Conservation (phyloP, 2,329 filamentous ascomycete species). For the Pseudophaeomoniella oleicola region DNA sequence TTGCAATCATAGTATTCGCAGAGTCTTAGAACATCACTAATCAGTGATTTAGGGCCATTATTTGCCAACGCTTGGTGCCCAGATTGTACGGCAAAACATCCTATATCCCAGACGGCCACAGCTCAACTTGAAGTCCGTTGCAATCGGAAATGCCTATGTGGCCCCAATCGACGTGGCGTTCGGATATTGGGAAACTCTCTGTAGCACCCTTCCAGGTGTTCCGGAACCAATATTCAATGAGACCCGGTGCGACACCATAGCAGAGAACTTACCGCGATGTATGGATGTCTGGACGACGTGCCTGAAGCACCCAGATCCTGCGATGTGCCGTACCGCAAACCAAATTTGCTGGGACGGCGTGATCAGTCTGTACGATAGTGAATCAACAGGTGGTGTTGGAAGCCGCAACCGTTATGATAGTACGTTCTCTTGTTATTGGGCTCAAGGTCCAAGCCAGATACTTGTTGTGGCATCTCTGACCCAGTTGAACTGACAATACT, state of each 20-base stretch:
- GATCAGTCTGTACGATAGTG: constrained; percentile 22
- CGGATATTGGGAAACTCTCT: constrained; percentile 33
- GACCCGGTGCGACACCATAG: constrained; percentile 32
- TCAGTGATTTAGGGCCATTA: constrained; percentile 38
- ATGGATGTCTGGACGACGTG: constrained; percentile 26
- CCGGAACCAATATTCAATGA: constrained; percentile 27
- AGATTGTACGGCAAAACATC: constrained; percentile 30
- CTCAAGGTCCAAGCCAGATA: not conserved
- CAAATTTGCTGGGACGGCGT: constrained; percentile 16
- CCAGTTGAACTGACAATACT: no score
- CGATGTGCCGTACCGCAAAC: constrained; percentile 23
- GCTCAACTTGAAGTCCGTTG: constrained; percentile 27
- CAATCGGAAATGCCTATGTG: constrained; percentile 33
- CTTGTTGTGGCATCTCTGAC: no score
- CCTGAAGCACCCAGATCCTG: constrained; percentile 24
- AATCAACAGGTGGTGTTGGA: constrained; percentile 21
- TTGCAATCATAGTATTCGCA: constrained; percentile 1
- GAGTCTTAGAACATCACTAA: no score
- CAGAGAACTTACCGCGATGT: constrained; percentile 29
- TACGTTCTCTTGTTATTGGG: constrained; percentile 3
- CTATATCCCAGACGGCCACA: constrained; percentile 24
- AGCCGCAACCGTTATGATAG: constrained; percentile 30
- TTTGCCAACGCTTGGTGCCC: constrained; percentile 27
- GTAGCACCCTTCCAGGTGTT: constrained; percentile 30
- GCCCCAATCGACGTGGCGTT: constrained; percentile 25